Base-by-base conservation (phyloP, 192 early-diverging fungal genomes). In the Geranomyces michiganensis region DNA sequence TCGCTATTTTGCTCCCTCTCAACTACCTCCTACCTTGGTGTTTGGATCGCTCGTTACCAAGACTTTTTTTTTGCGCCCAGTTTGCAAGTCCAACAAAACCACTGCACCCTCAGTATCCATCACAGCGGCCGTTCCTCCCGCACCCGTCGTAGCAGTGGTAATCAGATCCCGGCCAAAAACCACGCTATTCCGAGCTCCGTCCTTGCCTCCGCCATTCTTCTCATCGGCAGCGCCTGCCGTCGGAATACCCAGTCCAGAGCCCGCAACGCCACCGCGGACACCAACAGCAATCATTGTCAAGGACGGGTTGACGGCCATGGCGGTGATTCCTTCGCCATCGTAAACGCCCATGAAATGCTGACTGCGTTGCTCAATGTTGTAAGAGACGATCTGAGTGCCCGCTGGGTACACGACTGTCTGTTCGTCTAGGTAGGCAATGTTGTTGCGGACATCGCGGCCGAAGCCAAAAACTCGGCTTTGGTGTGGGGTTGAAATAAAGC, bases 341-440 rank as follows among this genome's bases (percentile, higher is more conserved):
- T 29, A 29, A 41, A 87, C 48, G n/a, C 72, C 26, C 21, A 83
- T 46, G 55, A 87, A 83, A 19, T 71, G 58, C 62, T 87, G 86
- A n/a, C 66, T 74, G 65, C 80, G 81, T 61, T 84, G 78, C 63
- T 87, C 86, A 9, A 77, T 72, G 65, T 85, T 87, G 78, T 82
- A 87, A 13, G 68, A 56, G 19, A 84, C 73, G 45, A 87, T 66
- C 41, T 84, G 78, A 12, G 76, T 74, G 6, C 84, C 83, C 10
- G 84, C 80, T 5, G 84, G 82, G 62, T 87, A 87, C 47, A 82
- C 36, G 29, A 85, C 32, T 0, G 80, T 79, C 59, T 77, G 74
- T 19, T 85, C 86, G 55, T 87, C 84, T 12, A 82, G n/a, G 61
- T 79, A 82, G 22, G 21, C 53, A 32, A 80, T 45, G 63, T 80